Conservation (phyloP, 2,329 filamentous ascomycete species). For the Xylaria hypoxylon region DNA sequence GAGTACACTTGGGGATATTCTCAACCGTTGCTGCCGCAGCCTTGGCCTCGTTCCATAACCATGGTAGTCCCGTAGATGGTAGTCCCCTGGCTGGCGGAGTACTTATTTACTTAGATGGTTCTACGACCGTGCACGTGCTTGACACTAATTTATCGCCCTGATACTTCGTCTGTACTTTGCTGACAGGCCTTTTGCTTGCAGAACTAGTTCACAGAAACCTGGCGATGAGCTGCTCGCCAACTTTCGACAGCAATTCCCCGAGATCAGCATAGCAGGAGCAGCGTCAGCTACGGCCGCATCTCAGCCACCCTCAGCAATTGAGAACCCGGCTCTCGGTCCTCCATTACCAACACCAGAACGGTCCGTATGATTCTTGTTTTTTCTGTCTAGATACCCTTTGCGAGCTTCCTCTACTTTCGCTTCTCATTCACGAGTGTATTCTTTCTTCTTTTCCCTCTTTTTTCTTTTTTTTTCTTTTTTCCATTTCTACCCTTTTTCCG, state of each 20-base stretch:
- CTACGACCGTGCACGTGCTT: constrained; percentile 19
- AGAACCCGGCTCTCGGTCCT: constrained; percentile 46
- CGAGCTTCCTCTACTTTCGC: not conserved
- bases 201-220: constrained; percentile 85
- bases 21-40: constrained; percentile 16
- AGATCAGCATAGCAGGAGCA: constrained; percentile 68
- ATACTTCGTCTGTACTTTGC: constrained; percentile 19
- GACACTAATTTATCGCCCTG: not conserved
- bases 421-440: constrained; percentile 6
- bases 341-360: constrained; percentile 45
- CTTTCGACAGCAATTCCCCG: constrained; percentile 86
- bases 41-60: constrained; percentile 28
- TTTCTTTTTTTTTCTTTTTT: constrained; percentile 2
- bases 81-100: constrained; percentile 10
- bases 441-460: constrained; percentile 13
- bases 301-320: constrained; percentile 51
- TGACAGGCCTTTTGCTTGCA: constrained; percentile 51
- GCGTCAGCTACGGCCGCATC: constrained; percentile 58
- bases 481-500: too few species aligned
- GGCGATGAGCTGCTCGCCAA: constrained; percentile 84
- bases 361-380: constrained; percentile 43
- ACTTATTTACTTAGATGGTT: not conserved
- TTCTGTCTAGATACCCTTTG: not conserved
- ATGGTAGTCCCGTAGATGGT: constrained; percentile 6
- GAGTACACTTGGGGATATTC: not conserved